Evolutionary conservation across 2,329 filamentous ascomycete genomes (phyloP), one percentile per base, ranked within the genome.

Genomic region (Monosporascus sp.): DNA sequence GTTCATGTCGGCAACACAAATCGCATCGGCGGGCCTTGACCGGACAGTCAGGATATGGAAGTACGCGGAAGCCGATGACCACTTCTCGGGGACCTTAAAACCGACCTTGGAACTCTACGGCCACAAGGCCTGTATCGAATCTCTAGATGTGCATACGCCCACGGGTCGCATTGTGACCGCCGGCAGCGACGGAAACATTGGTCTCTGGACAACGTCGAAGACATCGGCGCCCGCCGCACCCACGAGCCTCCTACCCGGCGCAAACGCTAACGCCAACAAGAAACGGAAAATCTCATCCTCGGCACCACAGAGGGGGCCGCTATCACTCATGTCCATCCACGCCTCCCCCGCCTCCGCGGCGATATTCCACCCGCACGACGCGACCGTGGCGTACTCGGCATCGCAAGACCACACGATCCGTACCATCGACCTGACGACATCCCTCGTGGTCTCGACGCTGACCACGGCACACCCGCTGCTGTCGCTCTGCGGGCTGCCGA

Each of bases 391-490:
- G 47, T 97, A 99, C 77, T 93, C 91, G 1, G 85, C 86, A 22
- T 96, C 91, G 19, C 88, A 90, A 75, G 95, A 99, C 75, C 92
- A 96, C 77, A 89, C 89, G 1, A 77, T 97, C 62, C 87, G 87
- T 59, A 97, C 94, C 0, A 88, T 96, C 75, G 94, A 99, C 75
- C 80, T 99, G 47, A 86, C 91, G 0, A 97, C 93, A 1, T 79
- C 83, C 52, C 76, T 79, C 27, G 82, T 90, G 55, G 91, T 97
- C 43, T 90, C 90, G 66, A 90, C 90, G 4, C 81, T 94, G 53
- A 88, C 89, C 1, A 94, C 91, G 0, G 85, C 90, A 53, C 89
- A 96, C 70, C 85, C 91, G 1, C 81, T 99, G 7, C 82, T 96
- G 56, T 91, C 87, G 31, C 78, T 97, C 7, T 81, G 85, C 58